A percentile compares a stretch with the other conserved stretches of the same genome.
These are phyloP conservation scores for Starmerella etchellsii DNA, from an alignment of 805 yeast species.

Conservation along the genomic window DNA sequence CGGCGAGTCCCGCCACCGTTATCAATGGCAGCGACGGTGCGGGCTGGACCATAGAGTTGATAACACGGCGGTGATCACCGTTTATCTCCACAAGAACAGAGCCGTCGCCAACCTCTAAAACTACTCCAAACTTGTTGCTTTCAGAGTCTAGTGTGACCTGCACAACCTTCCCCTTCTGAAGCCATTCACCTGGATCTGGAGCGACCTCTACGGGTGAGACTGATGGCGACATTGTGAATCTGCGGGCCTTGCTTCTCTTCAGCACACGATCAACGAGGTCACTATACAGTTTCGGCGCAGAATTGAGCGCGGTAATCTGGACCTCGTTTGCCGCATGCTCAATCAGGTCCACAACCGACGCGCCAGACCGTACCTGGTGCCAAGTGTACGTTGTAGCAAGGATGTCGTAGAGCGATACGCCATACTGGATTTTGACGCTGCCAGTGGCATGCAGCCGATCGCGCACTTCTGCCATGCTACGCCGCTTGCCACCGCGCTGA, in stretches of 20 bases:
- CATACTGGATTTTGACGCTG: slow-evolving; percentile 10
- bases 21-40: slow-evolving; percentile 9
- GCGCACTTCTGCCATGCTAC: slow-evolving; percentile 17
- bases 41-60: slow-evolving; percentile 9
- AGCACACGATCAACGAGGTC: slow-evolving; percentile 15
- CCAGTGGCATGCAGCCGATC: slow-evolving; percentile 12
- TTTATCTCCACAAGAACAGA: slow-evolving; percentile 14
- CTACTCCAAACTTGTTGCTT: slow-evolving; percentile 10
- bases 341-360: slow-evolving; percentile 16
- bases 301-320: slow-evolving; percentile 5
- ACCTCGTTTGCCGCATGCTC: slow-evolving; percentile 18
- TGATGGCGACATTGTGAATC: too few species aligned
- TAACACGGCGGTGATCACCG: slow-evolving; percentile 3
- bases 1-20: slow-evolving; percentile 10
- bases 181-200: slow-evolving; percentile 11
- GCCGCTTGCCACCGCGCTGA: slow-evolving; percentile 14
- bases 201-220: too few species aligned
- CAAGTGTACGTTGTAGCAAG: slow-evolving; percentile 18
- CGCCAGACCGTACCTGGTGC: slow-evolving; percentile 17
- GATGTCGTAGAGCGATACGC: slow-evolving; percentile 17
- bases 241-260: not conserved
- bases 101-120: slow-evolving; percentile 13
- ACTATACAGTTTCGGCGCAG: slow-evolving; percentile 12
- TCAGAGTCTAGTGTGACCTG: not conserved
- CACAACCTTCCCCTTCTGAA: slow-evolving; percentile 10